Evolutionary conservation across 345 rosid genomes (phyloP), one percentile per base, ranked within the genome.

Genomic region (Pseudoturritis turrita): DNA sequence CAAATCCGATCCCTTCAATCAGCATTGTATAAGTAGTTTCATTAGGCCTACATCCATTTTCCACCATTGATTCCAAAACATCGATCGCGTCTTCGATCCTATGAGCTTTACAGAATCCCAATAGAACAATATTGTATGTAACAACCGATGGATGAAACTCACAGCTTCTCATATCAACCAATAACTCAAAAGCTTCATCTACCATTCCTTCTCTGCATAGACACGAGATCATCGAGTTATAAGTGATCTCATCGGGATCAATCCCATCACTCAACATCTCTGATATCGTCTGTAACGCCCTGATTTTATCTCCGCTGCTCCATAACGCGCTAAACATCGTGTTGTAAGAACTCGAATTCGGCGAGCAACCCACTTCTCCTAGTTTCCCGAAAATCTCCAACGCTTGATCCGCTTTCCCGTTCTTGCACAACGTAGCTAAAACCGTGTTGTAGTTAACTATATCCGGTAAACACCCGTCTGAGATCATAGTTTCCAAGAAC

Each of bases 121-220:
- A 88, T 28, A 92, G 76, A 37, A 88, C 81, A 19, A 86, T 92
- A 68, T 92, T 92, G 67, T 88, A 92, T 7, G 83, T 86, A 29
- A 90, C 83, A 44, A 87, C 92, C 0, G 86, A 83, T 1, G 97
- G 89, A 62, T 21, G 78, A 64, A 83, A 78, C 76, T 80, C 82
- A 5, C 86, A 76, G 25, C 70, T 78, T n/a, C 82, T 85, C 97
- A 90, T 88, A 78, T 90, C 96, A 17, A 82, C 78, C 50, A 90
- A 78, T 67, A 92, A 29, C 62, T 77, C 88, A 3, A 86, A 78
- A 12, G 90, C 96, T 76, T 92, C 93, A 58, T 83, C 83, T 22
- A 86, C 93, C 93, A 88, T 80, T 25, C 96, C 97, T 51, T 92
- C 98, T 76, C 96, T 81, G 74, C 98, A 90, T 70, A 90, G 64